Evolutionary conservation across 2,329 filamentous ascomycete genomes (phyloP).

Genomic region (Epicoccum sorghinum): DNA sequence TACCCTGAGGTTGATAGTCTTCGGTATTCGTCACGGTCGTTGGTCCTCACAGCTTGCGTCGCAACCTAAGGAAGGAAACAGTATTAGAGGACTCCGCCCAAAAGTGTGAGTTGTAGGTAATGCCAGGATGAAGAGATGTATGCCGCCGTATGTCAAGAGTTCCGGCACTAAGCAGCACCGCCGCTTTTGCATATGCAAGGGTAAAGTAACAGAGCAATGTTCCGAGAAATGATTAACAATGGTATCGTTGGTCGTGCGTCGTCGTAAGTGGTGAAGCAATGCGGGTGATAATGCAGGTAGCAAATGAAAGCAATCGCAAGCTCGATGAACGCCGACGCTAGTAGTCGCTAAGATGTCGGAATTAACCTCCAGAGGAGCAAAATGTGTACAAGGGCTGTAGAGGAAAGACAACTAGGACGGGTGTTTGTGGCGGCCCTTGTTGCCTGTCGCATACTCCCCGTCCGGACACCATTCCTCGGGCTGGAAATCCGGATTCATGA

Average conservation of each 20-base stretch:
- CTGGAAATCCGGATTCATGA: slow-evolving; percentile 59
- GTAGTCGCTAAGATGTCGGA: slow-evolving; percentile 45
- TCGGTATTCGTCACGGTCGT: slow-evolving; percentile 47
- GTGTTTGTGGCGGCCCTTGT: slow-evolving; percentile 46
- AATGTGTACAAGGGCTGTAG: slow-evolving; percentile 22
- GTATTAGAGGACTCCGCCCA: slow-evolving; percentile 17
- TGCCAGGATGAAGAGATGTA: slow-evolving; percentile 23
- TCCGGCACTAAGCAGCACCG: slow-evolving; percentile 22
- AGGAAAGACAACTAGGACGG: slow-evolving; percentile 35
- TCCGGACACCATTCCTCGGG: slow-evolving; percentile 60
- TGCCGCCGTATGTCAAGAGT: slow-evolving; percentile 24
- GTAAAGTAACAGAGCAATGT: slow-evolving; percentile 27
- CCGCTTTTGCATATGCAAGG: slow-evolving; percentile 41
- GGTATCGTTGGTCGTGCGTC: slow-evolving; percentile 42
- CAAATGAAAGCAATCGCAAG: slow-evolving; percentile 35
- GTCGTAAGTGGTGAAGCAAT: slow-evolving; percentile 40
- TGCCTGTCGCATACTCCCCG: slow-evolving; percentile 51
- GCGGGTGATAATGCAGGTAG: slow-evolving; percentile 38
- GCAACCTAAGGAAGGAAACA: slow-evolving; percentile 29
- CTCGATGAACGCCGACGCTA: slow-evolving; percentile 46
- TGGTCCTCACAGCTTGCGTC: slow-evolving; percentile 37
- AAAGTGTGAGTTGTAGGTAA: slow-evolving; percentile 16
- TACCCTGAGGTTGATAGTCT: slow-evolving; percentile 50
- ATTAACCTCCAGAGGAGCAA: slow-evolving; percentile 34
- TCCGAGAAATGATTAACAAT: slow-evolving; percentile 44